These are phyloP conservation scores for Eragrostis tef DNA, from an alignment of 202 grass and related monocot genomes.

Conservation along the genomic window DNA sequence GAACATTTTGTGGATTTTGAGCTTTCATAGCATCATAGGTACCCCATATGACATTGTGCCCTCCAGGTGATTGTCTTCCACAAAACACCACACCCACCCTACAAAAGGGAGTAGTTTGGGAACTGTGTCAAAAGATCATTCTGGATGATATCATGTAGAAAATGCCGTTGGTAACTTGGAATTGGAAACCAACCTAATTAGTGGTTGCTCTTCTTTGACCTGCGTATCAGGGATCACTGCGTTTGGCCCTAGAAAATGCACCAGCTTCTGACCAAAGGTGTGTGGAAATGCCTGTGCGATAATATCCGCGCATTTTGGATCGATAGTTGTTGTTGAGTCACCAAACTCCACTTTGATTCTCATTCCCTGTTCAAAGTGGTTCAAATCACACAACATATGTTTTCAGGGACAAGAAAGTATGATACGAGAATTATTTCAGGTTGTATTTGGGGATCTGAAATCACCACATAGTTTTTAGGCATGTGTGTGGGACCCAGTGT, in stretches of 20 bases:
- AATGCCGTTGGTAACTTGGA: neutral
- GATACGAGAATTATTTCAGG: neutral
- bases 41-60: slow-evolving; percentile 82
- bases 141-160: neutral
- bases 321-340: slow-evolving; percentile 59
- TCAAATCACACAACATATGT: neutral
- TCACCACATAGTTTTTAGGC: neutral
- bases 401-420: neutral
- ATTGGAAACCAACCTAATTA: slow-evolving; percentile 52
- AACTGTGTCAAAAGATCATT: neutral
- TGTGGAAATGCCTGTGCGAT: slow-evolving; percentile 55
- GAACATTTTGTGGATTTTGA: slow-evolving; percentile 54
- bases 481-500: neutral
- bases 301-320: slow-evolving; percentile 51
- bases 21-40: slow-evolving; percentile 63
- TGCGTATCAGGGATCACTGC: slow-evolving; percentile 38
- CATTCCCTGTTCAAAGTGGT: slow-evolving; percentile 50
- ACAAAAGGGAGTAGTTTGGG: slow-evolving; percentile 2
- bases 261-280: slow-evolving; percentile 68
- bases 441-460: neutral
- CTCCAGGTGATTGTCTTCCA: slow-evolving; percentile 82
- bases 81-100: slow-evolving; percentile 76
- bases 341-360: slow-evolving; percentile 65
- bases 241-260: slow-evolving; percentile 63
- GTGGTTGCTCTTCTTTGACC: slow-evolving; percentile 44